Base-by-base conservation (phyloP, 176 grass and related monocot species). In the Lolium perenne region DNA sequence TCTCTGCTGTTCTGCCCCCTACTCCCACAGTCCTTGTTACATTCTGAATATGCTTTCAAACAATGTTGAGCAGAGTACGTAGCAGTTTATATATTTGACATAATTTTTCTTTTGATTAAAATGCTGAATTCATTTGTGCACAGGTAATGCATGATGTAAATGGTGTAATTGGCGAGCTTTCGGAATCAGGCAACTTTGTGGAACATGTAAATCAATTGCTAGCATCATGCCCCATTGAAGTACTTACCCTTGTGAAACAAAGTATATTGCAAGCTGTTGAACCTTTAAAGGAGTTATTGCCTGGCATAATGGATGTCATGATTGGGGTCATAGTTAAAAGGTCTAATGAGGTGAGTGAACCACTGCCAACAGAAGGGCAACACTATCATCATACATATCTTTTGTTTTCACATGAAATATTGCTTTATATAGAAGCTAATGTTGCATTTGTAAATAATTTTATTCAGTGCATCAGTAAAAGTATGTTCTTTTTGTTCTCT, bases 111-210 rank as follows among this genome's bases (percentile, higher is more conserved):
- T 80, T 82, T 8, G 29, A 81, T 62, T 64, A 14, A 76, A 66
- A 57, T 86, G 7, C 78, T 85, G 10, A 10, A 7, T 46, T 77
- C 29, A 76, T 86, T 72, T 45, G 11, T 90, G 83, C 86, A 67
- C 90, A 99, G 97, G 91, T 96, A 82, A 89, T 99, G 72, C 90
- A 96, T 85, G 97, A 99, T 88, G 83, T 94, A 84, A 80, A 55
- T 87, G 82, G 76, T 15, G 16, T 96, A 82, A 87, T 90, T 22
- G 74, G 47, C 0, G 90, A 99, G 82, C 83, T 99, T 85, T 99
- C 90, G 77, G 91, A 92, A 66, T 93, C 91, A 77, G 79, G 92
- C 47, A 80, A 85, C 57, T 94, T 92, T 64, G 70, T 96, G 64
- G 61, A 38, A 67, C 92, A 91, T 74, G 87, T 99, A 38, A 89